Base-by-base conservation (phyloP, 2,329 filamentous ascomycete genomes). In the Ramichloridium luteum region DNA sequence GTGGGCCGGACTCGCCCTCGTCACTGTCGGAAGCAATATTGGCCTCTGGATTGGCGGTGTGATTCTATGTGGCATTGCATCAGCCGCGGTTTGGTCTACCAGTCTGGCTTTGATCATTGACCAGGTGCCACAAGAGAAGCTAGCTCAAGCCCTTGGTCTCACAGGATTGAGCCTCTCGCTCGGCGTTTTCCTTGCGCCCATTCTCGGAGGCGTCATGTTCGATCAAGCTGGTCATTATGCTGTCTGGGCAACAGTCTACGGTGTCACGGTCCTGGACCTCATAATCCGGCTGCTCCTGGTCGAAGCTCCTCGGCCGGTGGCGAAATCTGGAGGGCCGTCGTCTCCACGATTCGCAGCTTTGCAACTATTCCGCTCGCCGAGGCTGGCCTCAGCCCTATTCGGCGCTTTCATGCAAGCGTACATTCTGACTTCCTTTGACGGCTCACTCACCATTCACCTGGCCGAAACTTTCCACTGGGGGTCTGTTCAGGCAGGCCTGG, bases 51-150 rank as follows among this genome's bases (percentile, higher is more conserved):
- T 35, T 12, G 15, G 13, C 23, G 33, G 33, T 14, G 28, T 31
- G 10, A 16, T 28, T n/a, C 23, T 35, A 9, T 20, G 17, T 22
- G 33, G 33, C 16, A 11, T 31, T 26, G 20, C 33, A 14, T 35
- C 33, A 10, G 28, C 27, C 9, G 25, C 31, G 14, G 27, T 25
- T 16, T 35, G 33, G 33, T 20, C 28, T 13, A 31, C 28, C 11
- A 31, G 33, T 12, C 33, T 35, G 17, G 20, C 33, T 16, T 23
- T 35, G 16, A 16, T 29, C 20, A 32, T 35, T 18, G 33, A 35
- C 23, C 27, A 15, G 15, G 27, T 25, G 11, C 13, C 28, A 25
- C 14, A 13, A 26, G 23, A 31, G 5, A 31, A 35, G 9, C 5
- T 35, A 13, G 28, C 20, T 9, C 27, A 31, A 16, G 22, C 12